Conservation (phyloP, 1,284 basidiomycete genomes). For the Abortiporus biennis region DNA sequence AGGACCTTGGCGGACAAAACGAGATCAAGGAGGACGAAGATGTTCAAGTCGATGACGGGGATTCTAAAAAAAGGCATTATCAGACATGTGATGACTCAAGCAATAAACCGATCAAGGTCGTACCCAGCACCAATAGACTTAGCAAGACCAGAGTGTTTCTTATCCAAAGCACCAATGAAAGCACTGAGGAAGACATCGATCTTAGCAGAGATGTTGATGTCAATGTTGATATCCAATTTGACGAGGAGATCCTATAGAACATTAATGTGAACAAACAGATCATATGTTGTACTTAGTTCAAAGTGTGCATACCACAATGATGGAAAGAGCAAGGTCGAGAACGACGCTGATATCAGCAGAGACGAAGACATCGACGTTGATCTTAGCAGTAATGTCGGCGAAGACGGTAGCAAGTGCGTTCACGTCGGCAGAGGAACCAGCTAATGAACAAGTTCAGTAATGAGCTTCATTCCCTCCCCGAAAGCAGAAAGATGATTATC, state of each 20-base stretch:
- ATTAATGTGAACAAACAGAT: not conserved
- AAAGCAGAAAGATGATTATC: not conserved
- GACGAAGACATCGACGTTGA: not conserved
- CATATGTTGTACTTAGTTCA: not conserved
- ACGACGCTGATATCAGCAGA: not conserved
- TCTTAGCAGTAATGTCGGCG: too few relatives aligned
- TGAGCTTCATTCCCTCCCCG: not conserved
- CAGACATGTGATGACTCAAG: not conserved
- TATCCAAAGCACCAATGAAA: constrained; percentile 1
- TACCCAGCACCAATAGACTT: constrained; percentile 2
- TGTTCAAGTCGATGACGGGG: constrained; percentile 1
- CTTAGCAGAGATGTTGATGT: constrained; percentile 4
- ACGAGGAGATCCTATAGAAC: not conserved
- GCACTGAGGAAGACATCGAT: constrained; percentile 6
- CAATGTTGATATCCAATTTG: constrained; percentile 1
- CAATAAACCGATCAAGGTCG: not conserved
- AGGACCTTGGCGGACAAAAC: constrained; percentile 5
- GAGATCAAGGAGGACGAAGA: constrained; percentile 6
- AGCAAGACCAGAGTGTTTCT: constrained; percentile 1
- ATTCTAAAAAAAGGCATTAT: constrained; percentile 3
- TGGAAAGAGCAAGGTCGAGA: not conserved
- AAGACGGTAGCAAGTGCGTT: too few relatives aligned
- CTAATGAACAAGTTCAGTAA: not conserved
- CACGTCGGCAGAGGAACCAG: constrained; percentile 1
- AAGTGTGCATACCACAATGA: constrained; percentile 1